Evolutionary conservation across 768 basidiomycete genomes (phyloP), one percentile per base, ranked within the genome.

Genomic region (Leccinum boreale): DNA sequence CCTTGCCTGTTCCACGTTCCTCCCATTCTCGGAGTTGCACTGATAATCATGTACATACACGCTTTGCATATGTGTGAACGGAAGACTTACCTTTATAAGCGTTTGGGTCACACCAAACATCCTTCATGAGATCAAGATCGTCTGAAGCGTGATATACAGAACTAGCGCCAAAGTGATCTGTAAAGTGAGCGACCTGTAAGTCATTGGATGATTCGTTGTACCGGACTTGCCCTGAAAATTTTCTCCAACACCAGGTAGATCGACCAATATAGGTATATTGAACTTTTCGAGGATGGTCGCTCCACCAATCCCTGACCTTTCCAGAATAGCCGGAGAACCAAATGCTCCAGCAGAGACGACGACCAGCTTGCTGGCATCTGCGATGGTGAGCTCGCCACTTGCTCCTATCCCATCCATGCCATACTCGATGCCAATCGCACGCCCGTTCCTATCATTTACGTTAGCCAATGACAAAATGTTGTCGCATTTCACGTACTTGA

Each of bases 321-420:
- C 83, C 9, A 85, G 71, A 23, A 85, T 81, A 2, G 79, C 67
- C 0, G 83, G 80, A 0, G 82, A 81, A 2, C 83, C 83, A 55
- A 85, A 81, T 2, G 82, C 73, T 0, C 83, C 84, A 6, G 77
- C 76, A 1, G 79, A 78, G 12, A 84, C 42, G 19, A 84, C 77
- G 0, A 84, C 78, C 2, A 83, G 69, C 4, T 71, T 52, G 11
- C 19, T 47, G 4, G 74, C 77, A 7, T 50, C 63, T 10, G 70
- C 75, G 1, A 55, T 61, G 11, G 52, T 49, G 2, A 64, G n/a
- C 8, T 62, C 56, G 1, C 28, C 11, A 44, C 46, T 55, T 0
- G 31, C 29, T 11, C 29, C 10, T 1, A 29, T n/a, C 12, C 15
- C 60, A 5, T 60, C 64, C 3, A 3, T 73, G 1, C 54, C 62